Percentiles rank a stretch among this genome's conserved stretches.
phyloP scores from a whole-genome alignment of 768 basidiomycete genomes.

The Boletus rufocinnamomeus region DNA sequence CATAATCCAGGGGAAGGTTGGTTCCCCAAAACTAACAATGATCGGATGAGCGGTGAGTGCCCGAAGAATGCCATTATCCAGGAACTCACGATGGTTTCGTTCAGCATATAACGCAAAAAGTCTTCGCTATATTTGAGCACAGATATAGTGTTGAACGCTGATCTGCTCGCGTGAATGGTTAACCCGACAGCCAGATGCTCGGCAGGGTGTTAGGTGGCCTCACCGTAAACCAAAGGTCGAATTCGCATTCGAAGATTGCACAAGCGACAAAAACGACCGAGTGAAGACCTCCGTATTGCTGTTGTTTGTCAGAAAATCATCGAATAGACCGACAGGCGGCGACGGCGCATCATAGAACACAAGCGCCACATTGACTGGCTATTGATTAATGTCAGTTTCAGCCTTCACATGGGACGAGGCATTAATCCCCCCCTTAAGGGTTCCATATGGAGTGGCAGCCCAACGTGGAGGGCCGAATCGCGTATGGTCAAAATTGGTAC shows the following conservation, averaged over 20 bases:
- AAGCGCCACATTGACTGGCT: slow-evolving; percentile 31
- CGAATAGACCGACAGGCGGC: slow-evolving; percentile 29
- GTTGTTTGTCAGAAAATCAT: slow-evolving; percentile 31
- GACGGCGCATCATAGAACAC: slow-evolving; percentile 59
- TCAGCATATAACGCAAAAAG: slow-evolving; percentile 20
- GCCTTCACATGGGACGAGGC: slow-evolving; percentile 2
- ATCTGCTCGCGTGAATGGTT: slow-evolving; percentile 16
- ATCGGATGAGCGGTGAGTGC: neutral
- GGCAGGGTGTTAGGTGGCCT: slow-evolving; percentile 5
- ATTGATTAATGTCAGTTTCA: slow-evolving; percentile 7
- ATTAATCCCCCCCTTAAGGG: slow-evolving; percentile 1
- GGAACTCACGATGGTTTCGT: slow-evolving; percentile 22
- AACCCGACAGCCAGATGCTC: neutral
- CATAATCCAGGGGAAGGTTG: slow-evolving; percentile 36
- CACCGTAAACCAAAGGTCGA: slow-evolving; percentile 26
- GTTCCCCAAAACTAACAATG: slow-evolving; percentile 46
- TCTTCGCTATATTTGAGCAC: slow-evolving; percentile 23
- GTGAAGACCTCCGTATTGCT: slow-evolving; percentile 16
- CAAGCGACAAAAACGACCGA: slow-evolving; percentile 29
- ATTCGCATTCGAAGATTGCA: slow-evolving; percentile 24
- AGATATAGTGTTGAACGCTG: slow-evolving; percentile 27
- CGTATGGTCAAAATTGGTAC: slow-evolving; percentile 12
- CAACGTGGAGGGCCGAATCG: slow-evolving; percentile 1
- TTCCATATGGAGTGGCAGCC: neutral
- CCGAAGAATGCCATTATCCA: neutral